These are phyloP conservation scores for Chiua sp. DNA, from an alignment of 1,284 basidiomycete genomes.

Conservation along the genomic window DNA sequence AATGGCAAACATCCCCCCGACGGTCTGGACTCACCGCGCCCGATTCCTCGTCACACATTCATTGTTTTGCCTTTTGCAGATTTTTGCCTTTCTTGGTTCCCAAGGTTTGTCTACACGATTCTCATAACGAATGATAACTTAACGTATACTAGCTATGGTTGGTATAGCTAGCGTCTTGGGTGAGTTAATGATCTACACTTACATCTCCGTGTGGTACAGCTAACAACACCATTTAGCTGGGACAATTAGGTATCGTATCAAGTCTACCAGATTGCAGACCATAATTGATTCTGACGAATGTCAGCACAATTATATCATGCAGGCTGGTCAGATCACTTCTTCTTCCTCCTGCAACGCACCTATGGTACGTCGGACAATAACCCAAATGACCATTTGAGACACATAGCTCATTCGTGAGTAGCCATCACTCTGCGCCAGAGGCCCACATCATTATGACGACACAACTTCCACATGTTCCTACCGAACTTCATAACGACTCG, in stretches of 20 bases:
- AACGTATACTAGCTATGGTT: slow-evolving; percentile 9
- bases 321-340: slow-evolving; percentile 25
- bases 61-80: neutral
- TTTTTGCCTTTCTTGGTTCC: slow-evolving; percentile 7
- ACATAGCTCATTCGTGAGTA: neutral
- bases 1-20: slow-evolving; percentile 12
- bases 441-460: neutral
- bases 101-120: slow-evolving; percentile 1
- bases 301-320: slow-evolving; percentile 19
- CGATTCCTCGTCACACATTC: neutral
- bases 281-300: neutral
- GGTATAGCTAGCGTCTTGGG: slow-evolving; percentile 14
- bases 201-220: neutral
- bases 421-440: neutral
- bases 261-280: neutral
- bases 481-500: too few species aligned
- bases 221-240: slow-evolving; percentile 15
- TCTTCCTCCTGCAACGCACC: neutral
- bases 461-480: neutral
- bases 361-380: slow-evolving; percentile 7
- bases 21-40: slow-evolving; percentile 6
- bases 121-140: neutral
- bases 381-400: neutral
- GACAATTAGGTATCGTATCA: slow-evolving; percentile 10
- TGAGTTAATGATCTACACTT: slow-evolving; percentile 4